Evolutionary conservation across 805 yeast species (phyloP).

Genomic region (Starmerella vaccinii): DNA sequence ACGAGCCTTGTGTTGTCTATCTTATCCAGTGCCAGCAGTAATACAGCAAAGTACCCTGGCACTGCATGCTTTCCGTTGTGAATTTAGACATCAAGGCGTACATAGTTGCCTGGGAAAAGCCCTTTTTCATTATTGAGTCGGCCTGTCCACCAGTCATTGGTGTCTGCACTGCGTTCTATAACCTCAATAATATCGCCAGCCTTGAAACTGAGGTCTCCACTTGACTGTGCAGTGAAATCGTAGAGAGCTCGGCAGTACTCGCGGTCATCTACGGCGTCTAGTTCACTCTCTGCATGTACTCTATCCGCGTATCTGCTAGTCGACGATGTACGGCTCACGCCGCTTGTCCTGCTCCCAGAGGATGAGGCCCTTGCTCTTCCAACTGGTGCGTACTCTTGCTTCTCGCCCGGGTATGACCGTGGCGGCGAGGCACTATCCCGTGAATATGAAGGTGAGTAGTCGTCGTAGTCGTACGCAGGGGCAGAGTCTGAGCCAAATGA

Average conservation of each 20-base stretch:
- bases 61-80: background rate
- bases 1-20: too few species aligned
- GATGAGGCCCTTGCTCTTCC: background rate
- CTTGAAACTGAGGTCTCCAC: conserved; percentile 76
- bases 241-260: conserved; percentile 71
- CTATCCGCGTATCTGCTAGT: conserved; percentile 12
- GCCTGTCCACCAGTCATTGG: conserved; percentile 99
- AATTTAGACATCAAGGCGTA: conserved; percentile 40
- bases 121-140: conserved; percentile 73
- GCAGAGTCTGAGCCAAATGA: conserved; percentile 4
- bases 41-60: background rate
- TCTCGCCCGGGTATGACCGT: conserved; percentile 16
- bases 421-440: background rate
- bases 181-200: conserved; percentile 84
- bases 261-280: conserved; percentile 29
- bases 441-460: background rate
- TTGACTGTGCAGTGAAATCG: conserved; percentile 87
- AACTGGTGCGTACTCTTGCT: conserved; percentile 26
- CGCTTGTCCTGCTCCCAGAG: background rate
- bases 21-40: too few species aligned
- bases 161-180: conserved; percentile 69
- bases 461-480: conserved; percentile 21
- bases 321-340: conserved; percentile 29
- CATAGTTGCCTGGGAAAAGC: conserved; percentile 93
- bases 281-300: conserved; percentile 30